A percentile compares a stretch with the other conserved stretches of the same genome.
These are phyloP conservation scores for Amylostereum chailletii DNA, from an alignment of 1,284 basidiomycete species.

Conservation along the genomic window DNA sequence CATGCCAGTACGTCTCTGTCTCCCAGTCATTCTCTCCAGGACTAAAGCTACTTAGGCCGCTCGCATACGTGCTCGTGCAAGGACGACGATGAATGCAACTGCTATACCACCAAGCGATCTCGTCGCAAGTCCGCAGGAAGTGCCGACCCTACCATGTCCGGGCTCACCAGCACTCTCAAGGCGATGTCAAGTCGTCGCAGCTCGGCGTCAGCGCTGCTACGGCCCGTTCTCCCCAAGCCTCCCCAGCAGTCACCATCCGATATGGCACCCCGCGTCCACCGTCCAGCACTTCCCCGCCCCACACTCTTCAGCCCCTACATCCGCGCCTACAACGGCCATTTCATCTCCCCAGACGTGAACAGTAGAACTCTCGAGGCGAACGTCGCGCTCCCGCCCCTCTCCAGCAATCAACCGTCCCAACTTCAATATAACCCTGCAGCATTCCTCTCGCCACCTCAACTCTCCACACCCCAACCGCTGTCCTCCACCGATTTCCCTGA, in stretches of 20 bases:
- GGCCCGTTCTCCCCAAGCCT: constrained; percentile 25
- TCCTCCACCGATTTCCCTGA: constrained; percentile 2
- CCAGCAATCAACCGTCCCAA: constrained; percentile 4
- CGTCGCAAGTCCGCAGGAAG: constrained; percentile 4
- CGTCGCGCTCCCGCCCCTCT: not conserved
- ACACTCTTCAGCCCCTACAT: constrained; percentile 52
- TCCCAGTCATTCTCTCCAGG: not conserved
- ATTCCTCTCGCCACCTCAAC: not conserved
- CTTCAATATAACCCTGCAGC: not conserved
- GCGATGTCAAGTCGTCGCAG: constrained; percentile 12
- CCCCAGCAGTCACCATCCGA: constrained; percentile 24
- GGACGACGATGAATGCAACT: constrained; percentile 34
- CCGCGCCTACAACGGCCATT: constrained; percentile 43
- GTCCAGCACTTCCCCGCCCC: constrained; percentile 15
- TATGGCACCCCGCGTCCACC: constrained; percentile 6
- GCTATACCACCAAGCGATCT: constrained; percentile 5
- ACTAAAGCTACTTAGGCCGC: not conserved
- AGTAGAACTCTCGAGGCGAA: constrained; percentile 4
- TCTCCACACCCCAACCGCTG: not conserved
- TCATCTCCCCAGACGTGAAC: constrained; percentile 19
- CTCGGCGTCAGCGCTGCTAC: constrained; percentile 18
- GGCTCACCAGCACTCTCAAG: constrained; percentile 9
- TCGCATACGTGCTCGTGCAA: constrained; percentile 26
- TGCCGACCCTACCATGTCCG: constrained; percentile 3
- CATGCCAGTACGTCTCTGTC: constrained; percentile 28